phyloP scores from a whole-genome alignment of 1,284 basidiomycete species.

The Naganishia sp. region DNA sequence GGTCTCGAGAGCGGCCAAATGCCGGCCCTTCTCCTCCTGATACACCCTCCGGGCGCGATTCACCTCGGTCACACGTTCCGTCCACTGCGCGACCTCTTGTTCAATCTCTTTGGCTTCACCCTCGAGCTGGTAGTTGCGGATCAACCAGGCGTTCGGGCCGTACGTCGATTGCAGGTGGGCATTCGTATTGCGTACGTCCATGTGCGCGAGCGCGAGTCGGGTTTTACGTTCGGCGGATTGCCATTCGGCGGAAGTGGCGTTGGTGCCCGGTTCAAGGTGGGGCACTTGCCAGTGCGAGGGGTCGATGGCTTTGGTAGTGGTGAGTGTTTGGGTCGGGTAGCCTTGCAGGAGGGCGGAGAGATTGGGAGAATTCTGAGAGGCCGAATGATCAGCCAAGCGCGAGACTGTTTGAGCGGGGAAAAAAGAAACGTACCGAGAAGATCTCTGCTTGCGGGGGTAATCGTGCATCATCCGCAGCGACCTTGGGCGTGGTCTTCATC shows the following conservation, averaged over 20 bases:
- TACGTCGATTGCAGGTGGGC: slow-evolving; percentile 83
- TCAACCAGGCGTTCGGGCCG: slow-evolving; percentile 85
- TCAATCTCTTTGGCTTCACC: slow-evolving; percentile 73
- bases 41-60: slow-evolving; percentile 81
- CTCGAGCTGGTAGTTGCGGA: slow-evolving; percentile 85
- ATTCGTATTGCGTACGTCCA: slow-evolving; percentile 65
- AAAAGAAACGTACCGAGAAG: slow-evolving; percentile 21
- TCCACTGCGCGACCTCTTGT: slow-evolving; percentile 68
- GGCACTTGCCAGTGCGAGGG: slow-evolving; percentile 77
- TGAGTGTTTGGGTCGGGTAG: slow-evolving; percentile 65
- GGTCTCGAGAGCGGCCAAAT: slow-evolving; percentile 47
- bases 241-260: slow-evolving; percentile 75
- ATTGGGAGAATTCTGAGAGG: slow-evolving; percentile 29
- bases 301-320: slow-evolving; percentile 68
- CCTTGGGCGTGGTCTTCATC: slow-evolving; percentile 41
- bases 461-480: slow-evolving; percentile 62
- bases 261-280: slow-evolving; percentile 55
- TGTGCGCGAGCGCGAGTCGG: slow-evolving; percentile 68
- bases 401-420: not conserved
- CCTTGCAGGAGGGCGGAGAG: slow-evolving; percentile 66
- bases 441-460: slow-evolving; percentile 46
- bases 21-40: slow-evolving; percentile 50
- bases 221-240: slow-evolving; percentile 73
- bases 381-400: not conserved
- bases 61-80: slow-evolving; percentile 73